Conservation (phyloP, 441 rosid genomes). For the Aquilaria agallochum region DNA sequence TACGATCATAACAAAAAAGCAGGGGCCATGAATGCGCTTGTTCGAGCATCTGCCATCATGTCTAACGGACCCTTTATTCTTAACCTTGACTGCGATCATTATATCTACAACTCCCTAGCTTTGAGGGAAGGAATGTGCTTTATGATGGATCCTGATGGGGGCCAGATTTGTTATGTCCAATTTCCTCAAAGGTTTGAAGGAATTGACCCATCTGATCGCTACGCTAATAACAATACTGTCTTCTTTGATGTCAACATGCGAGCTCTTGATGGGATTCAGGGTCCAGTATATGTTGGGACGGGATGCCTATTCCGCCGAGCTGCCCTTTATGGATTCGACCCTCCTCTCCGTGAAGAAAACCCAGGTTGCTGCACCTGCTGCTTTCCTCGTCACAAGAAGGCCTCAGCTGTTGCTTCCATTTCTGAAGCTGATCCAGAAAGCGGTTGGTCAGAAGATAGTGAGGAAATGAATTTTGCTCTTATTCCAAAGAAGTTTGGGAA, state of each 20-base stretch:
- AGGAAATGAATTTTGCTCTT: slow-evolving; percentile 33
- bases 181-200: slow-evolving; percentile 82
- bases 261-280: slow-evolving; percentile 77
- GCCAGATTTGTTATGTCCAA: slow-evolving; percentile 54
- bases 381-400: slow-evolving; percentile 39
- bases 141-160: slow-evolving; percentile 70
- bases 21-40: slow-evolving; percentile 81
- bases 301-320: slow-evolving; percentile 74
- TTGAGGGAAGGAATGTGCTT: slow-evolving; percentile 75
- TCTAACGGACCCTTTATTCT: slow-evolving; percentile 79
- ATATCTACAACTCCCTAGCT: slow-evolving; percentile 58
- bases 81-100: slow-evolving; percentile 74
- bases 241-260: slow-evolving; percentile 67
- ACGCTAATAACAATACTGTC: slow-evolving; percentile 73
- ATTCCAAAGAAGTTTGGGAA: slow-evolving; percentile 63
- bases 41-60: slow-evolving; percentile 68
- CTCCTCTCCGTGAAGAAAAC: slow-evolving; percentile 31
- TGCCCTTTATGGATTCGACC: slow-evolving; percentile 66
- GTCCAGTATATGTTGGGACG: slow-evolving; percentile 74
- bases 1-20: slow-evolving; percentile 84
- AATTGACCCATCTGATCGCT: slow-evolving; percentile 68
- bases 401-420: slow-evolving; percentile 30
- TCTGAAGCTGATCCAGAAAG: slow-evolving; percentile 28
- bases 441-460: slow-evolving; percentile 27
- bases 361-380: slow-evolving; percentile 43